Evolutionary conservation across 768 basidiomycete genomes (phyloP).

Genomic region (Hemileccinum impolitum): DNA sequence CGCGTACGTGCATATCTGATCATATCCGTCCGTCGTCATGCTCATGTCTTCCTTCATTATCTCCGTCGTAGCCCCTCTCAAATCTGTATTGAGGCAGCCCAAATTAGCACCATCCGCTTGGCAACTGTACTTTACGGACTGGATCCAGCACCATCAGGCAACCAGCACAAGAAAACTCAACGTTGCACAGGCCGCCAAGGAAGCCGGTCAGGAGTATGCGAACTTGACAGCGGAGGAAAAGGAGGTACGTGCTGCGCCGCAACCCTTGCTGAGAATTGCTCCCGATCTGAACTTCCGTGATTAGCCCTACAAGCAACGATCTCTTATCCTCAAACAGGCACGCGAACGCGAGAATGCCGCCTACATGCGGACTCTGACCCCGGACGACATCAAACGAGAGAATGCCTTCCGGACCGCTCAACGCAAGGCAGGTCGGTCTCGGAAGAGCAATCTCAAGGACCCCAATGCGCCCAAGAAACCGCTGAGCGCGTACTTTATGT

Average conservation of each 20-base stretch:
- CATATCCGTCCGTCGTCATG: slow-evolving; percentile 31
- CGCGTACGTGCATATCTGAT: slow-evolving; percentile 41
- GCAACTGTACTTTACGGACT: slow-evolving; percentile 96
- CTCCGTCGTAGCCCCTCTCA: slow-evolving; percentile 53
- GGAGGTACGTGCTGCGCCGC: slow-evolving; percentile 52
- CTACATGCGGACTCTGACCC: slow-evolving; percentile 86
- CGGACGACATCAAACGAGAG: slow-evolving; percentile 93
- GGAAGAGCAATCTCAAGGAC: slow-evolving; percentile 94
- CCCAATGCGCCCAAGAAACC: slow-evolving; percentile 97
- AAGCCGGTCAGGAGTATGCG: slow-evolving; percentile 89
- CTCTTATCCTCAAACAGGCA: slow-evolving; percentile 79
- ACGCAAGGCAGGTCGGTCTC: slow-evolving; percentile 88
- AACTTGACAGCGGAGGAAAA: slow-evolving; percentile 75
- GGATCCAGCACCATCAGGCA: slow-evolving; percentile 84
- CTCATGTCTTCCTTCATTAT: slow-evolving; percentile 25
- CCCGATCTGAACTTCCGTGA: slow-evolving; percentile 20
- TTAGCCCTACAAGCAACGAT: slow-evolving; percentile 83
- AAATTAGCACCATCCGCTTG: slow-evolving; percentile 92
- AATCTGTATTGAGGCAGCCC: slow-evolving; percentile 80
- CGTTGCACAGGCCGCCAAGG: slow-evolving; percentile 93
- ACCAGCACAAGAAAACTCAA: slow-evolving; percentile 82
- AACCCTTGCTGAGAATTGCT: slow-evolving; percentile 22
- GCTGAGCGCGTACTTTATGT: slow-evolving; percentile 92
- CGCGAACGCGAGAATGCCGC: slow-evolving; percentile 78
- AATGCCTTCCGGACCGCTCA: slow-evolving; percentile 89